Conservation (phyloP, 371 early-diverging fungal genomes). For the Synchytrium microbalum region DNA sequence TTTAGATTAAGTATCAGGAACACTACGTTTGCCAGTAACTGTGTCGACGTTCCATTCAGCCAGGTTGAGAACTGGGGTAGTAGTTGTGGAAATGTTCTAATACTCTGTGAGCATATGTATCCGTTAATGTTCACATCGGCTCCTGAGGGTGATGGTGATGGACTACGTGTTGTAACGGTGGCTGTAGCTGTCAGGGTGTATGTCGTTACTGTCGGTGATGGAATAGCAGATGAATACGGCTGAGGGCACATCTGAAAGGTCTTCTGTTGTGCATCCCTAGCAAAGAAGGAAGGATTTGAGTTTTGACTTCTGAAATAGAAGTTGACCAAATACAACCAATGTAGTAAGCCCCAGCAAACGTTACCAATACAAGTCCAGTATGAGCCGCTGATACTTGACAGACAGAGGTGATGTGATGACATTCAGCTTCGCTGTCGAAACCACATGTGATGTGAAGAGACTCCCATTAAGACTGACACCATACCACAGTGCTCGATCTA, state of each 20-base stretch:
- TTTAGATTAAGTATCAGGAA: background rate
- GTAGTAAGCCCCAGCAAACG: too few species aligned
- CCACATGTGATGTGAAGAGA: background rate
- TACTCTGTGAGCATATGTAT: background rate
- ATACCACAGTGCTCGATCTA: background rate
- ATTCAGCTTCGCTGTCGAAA: background rate
- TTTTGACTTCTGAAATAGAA: too few species aligned
- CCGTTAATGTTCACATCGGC: background rate
- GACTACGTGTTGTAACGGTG: background rate
- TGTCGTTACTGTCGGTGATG: background rate
- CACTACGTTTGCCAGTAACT: background rate
- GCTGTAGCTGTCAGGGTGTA: background rate
- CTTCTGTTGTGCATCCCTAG: background rate
- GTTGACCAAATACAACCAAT: too few species aligned
- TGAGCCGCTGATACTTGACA: background rate
- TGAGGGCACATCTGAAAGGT: background rate
- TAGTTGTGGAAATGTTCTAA: background rate
- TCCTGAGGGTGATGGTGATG: background rate
- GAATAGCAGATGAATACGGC: background rate
- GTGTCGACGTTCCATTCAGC: background rate
- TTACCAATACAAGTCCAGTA: background rate
- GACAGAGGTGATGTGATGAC: background rate
- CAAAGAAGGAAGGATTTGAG: too few species aligned
- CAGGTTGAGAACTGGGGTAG: background rate
- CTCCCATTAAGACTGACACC: background rate